Percentiles rank a stretch among this genome's conserved stretches.
These are phyloP conservation scores for Jatropha curcas DNA, from an alignment of 345 rosid species.

Conservation along the genomic window DNA sequence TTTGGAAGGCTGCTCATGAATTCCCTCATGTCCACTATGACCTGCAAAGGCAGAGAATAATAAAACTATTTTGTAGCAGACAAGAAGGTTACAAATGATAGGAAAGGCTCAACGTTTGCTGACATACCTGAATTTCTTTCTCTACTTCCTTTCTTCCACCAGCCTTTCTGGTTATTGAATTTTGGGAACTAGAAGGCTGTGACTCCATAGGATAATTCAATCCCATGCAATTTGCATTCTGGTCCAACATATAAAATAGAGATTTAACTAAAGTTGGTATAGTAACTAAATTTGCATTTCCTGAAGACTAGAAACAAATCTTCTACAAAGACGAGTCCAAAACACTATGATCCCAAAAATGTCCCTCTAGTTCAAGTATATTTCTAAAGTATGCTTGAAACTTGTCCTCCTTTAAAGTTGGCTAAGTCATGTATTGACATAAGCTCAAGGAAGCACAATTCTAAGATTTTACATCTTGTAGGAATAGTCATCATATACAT, in stretches of 20 bases:
- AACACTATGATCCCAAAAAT: background rate
- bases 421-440: background rate
- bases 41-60: conserved; percentile 39
- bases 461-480: background rate
- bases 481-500: background rate
- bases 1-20: conserved; percentile 99
- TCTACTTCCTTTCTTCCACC: conserved; percentile 90
- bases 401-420: background rate
- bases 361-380: too few relatives aligned
- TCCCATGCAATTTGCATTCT: conserved; percentile 74
- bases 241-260: too few relatives aligned
- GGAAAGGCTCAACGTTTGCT: background rate
- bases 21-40: conserved; percentile 98
- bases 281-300: background rate
- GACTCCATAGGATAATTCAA: conserved; percentile 50
- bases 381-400: background rate
- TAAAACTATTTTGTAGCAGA: background rate
- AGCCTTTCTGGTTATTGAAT: conserved; percentile 83
- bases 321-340: background rate
- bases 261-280: too few relatives aligned
- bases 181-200: conserved; percentile 70
- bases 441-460: background rate
- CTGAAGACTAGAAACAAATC: background rate
- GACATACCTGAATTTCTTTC: conserved; percentile 82
- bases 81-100: conserved; percentile 12